Percentiles rank a stretch among this genome's conserved stretches.
Conservation (phyloP, 148 eudicot genomes). For the Rhododendron mucronatum region DNA sequence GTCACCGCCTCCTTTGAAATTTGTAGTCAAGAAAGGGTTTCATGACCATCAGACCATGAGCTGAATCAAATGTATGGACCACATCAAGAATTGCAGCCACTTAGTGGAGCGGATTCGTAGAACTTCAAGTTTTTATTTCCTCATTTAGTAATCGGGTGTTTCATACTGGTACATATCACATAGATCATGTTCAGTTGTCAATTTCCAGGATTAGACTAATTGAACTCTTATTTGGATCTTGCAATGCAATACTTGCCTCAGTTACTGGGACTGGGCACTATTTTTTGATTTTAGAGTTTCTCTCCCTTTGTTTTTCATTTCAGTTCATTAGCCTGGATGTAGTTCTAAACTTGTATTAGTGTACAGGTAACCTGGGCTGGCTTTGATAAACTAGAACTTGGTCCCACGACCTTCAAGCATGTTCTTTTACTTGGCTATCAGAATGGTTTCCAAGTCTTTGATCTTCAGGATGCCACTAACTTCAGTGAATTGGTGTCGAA, state of each 20-base stretch:
- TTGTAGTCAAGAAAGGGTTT: not conserved
- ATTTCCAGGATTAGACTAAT: not conserved
- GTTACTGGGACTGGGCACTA: not conserved
- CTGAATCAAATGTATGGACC: not conserved
- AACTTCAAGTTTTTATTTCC: not conserved
- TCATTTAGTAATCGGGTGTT: not conserved
- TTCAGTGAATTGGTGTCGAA: constrained; percentile 38
- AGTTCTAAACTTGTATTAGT: constrained; percentile 12
- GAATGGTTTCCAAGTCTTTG: constrained; percentile 44
- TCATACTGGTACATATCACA: not conserved
- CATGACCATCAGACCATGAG: not conserved
- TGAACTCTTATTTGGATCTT: not conserved
- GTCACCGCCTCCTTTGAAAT: not conserved
- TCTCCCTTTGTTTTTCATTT: not conserved
- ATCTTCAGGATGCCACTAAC: constrained; percentile 36
- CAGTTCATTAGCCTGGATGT: not conserved
- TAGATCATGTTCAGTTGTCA: not conserved
- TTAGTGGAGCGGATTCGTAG: not conserved
- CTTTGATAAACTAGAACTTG: constrained; percentile 41
- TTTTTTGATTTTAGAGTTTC: not conserved
- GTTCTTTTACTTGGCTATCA: constrained; percentile 44
- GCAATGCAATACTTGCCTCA: not conserved
- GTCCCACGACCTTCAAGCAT: constrained; percentile 23
- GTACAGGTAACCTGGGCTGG: constrained; percentile 50
- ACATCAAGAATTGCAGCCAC: not conserved